These are phyloP conservation scores for Fusarium sublunatum DNA, from an alignment of 2,329 filamentous ascomycete genomes.

Conservation along the genomic window DNA sequence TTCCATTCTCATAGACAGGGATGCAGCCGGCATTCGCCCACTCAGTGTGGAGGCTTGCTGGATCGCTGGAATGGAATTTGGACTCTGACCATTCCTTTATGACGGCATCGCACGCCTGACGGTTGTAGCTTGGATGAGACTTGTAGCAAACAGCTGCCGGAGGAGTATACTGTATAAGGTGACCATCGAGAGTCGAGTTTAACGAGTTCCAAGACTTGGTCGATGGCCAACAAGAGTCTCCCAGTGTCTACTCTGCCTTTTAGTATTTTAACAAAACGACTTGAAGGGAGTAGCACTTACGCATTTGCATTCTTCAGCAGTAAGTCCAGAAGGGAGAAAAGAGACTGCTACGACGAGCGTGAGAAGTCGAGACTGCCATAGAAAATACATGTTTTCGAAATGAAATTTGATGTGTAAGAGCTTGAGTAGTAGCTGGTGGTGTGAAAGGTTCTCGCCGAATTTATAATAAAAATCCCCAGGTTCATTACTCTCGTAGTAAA, in stretches of 20 bases:
- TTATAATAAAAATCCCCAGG: too few relatives aligned
- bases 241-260: not conserved
- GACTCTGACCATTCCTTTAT: not conserved
- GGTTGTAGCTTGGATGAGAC: not conserved
- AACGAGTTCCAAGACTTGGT: not conserved
- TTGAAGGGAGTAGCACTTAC: not conserved
- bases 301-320: not conserved
- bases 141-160: slow-evolving; percentile 2
- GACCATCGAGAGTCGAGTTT: not conserved
- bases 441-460: too few relatives aligned
- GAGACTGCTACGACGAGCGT: too few relatives aligned
- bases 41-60: not conserved
- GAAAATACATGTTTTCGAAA: too few relatives aligned
- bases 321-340: too few relatives aligned
- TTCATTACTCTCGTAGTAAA: too few relatives aligned
- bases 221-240: slow-evolving; percentile 4
- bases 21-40: slow-evolving; percentile 2
- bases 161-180: not conserved
- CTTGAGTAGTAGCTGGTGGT: too few relatives aligned
- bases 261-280: not conserved
- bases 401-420: too few relatives aligned
- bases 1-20: slow-evolving; percentile 6
- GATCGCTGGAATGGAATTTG: slow-evolving; percentile 3
- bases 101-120: not conserved
- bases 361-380: too few relatives aligned